A percentile compares a stretch with the other conserved stretches of the same genome.
These are phyloP conservation scores for Epichloe glyceriae DNA, from an alignment of 2,329 filamentous ascomycete genomes.

Conservation along the genomic window DNA sequence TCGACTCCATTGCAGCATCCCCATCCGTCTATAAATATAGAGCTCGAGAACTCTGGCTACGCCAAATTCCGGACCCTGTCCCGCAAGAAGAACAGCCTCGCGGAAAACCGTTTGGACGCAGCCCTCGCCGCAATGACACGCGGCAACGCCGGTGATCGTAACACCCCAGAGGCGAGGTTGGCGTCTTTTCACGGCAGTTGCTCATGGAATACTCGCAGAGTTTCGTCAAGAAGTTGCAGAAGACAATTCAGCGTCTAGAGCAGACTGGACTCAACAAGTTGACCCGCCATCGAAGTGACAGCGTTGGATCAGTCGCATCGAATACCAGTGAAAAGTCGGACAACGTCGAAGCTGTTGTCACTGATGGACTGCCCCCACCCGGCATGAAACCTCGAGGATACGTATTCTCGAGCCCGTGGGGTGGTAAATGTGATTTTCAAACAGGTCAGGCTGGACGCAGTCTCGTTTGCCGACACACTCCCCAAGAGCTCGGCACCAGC, in stretches of 20 bases:
- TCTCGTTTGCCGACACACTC: conserved; percentile 60
- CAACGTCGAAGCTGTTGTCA: neutral
- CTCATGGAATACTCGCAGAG: conserved; percentile 43
- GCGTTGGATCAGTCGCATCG: conserved; percentile 19
- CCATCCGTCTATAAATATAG: conserved; percentile 35
- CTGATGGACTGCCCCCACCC: conserved; percentile 2
- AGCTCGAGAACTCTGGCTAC: conserved; percentile 42
- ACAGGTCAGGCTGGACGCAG: conserved; percentile 65
- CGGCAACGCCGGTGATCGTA: conserved; percentile 5
- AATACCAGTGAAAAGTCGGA: neutral
- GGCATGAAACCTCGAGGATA: conserved; percentile 49
- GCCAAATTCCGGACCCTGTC: conserved; percentile 42
- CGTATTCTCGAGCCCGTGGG: conserved; percentile 75
- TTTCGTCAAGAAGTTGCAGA: conserved; percentile 32
- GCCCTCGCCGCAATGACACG: conserved; percentile 7
- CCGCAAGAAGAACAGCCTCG: conserved; percentile 16
- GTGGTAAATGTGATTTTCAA: conserved; percentile 72
- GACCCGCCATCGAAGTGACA: conserved; percentile 17
- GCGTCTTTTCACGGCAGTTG: conserved; percentile 40
- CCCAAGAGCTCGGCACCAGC: conserved; percentile 28
- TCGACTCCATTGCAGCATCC: neutral
- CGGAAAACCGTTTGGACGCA: conserved; percentile 15
- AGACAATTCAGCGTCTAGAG: conserved; percentile 29
- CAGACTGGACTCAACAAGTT: conserved; percentile 13
- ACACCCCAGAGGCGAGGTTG: conserved; percentile 6